phyloP scores from a whole-genome alignment of 202 grass and related monocot species.

The Cymbopogon flexuosus region DNA sequence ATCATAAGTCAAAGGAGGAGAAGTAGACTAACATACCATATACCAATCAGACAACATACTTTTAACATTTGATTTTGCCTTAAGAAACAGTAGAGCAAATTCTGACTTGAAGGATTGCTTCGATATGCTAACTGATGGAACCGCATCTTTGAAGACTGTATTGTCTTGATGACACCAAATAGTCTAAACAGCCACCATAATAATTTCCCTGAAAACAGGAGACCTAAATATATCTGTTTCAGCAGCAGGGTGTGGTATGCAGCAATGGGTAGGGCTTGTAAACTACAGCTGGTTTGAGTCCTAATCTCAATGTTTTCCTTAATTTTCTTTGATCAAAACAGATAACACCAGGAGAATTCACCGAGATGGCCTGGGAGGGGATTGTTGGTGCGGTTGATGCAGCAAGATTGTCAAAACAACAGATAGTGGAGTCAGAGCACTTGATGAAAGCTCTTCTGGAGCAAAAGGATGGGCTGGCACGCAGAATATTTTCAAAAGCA shows the following conservation, averaged over 20 bases:
- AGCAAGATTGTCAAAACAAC: slow-evolving; percentile 64
- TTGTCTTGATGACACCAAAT: neutral
- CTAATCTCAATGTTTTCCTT: neutral
- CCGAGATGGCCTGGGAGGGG: slow-evolving; percentile 89
- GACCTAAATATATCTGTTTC: neutral
- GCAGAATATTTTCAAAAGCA: slow-evolving; percentile 86
- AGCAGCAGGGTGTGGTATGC: neutral
- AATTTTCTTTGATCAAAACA: slow-evolving; percentile 29
- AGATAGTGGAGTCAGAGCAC: slow-evolving; percentile 87
- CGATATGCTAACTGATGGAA: neutral
- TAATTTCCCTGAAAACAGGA: neutral
- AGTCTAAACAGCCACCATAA: neutral
- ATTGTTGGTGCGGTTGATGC: slow-evolving; percentile 74
- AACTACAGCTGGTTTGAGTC: neutral
- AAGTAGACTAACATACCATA: neutral
- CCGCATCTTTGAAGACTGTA: neutral
- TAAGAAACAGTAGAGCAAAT: neutral
- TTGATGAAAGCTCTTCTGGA: slow-evolving; percentile 94
- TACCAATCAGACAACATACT: neutral
- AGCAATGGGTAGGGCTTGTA: neutral
- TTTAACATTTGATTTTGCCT: neutral
- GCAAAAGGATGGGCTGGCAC: slow-evolving; percentile 91
- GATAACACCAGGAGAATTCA: slow-evolving; percentile 64
- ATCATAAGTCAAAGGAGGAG: neutral
- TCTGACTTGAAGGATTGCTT: neutral